Evolutionary conservation across 73 alveolate species (phyloP), one percentile per base, ranked within the genome.

Genomic region (Paramecium primaurelia): DNA sequence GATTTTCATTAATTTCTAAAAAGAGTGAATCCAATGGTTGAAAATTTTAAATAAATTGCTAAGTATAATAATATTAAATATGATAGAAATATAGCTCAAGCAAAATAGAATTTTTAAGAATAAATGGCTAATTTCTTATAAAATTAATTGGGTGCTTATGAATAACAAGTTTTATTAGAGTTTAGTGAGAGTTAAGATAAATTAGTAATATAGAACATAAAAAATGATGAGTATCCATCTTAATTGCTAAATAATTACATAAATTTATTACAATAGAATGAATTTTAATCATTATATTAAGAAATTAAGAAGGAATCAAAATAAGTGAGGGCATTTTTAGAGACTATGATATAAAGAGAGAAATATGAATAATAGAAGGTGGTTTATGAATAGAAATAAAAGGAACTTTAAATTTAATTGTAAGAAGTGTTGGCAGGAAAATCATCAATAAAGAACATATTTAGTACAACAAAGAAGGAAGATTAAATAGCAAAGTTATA

Each of bases 21-120:
- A 64, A 89, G 22, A 89, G 84, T 89, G 22, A 60, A 51, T 28
- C 58, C 94, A 28, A 51, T 89, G 68, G 64, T 89, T 45, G 88
- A 42, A 2, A 89, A 89, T 83, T 89, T 59, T 47, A 71, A 71
- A 12, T 42, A 71, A 89, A 59, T 71, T 16, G 77, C 94, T 8
- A 89, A 71, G 91, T 59, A 89, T 22, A 22, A 2, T 73, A 30
- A 3, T 4, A 1, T 7, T 4, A 73, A 37, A 32, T 0, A 32
- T 73, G 0, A 11, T 16, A 73, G 87, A 73, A 73, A 73, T 38
- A 73, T 73, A 20, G 54, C 87, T 14, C 7, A 73, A 14, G 87
- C 87, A 2, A 73, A 68, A 14, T 3, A 16, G 8, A 22, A 16
- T 12, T 38, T 30, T 38, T 38, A 73, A 73, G 58, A 73, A 37